Base-by-base conservation (phyloP, 1,284 basidiomycete species). In the Fomitopsis schrenkii region DNA sequence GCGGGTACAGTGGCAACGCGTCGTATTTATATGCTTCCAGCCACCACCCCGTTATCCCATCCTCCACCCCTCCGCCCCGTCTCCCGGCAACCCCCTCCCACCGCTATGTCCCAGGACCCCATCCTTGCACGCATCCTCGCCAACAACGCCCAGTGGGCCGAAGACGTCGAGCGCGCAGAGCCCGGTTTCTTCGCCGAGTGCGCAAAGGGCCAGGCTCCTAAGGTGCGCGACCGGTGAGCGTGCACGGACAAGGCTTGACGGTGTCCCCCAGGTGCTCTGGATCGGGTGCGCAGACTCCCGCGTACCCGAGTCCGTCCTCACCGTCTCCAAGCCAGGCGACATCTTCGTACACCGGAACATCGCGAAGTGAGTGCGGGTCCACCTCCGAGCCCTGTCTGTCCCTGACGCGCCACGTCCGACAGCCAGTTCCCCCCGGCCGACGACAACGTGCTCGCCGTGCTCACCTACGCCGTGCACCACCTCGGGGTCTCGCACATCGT, bases 401-500 rank as follows among this genome's bases (percentile, higher is more conserved):
- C 19, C 53, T 55, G 57, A 50, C 55, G 54, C 55, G 42, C 26
- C 22, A 1, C 22, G 22, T 22, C 58, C 60, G 62, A 19, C 70
- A 93, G 91, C 76, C 90, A 95, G 80, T 88, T 95, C 77, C 89
- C 88, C 66, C 77, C 80, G 1, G 77, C 89, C 63, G 96, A 98
- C 74, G 85, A 87, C 68, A 94, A 86, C 66, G 87, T 87, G 1
- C 79, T 87, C 55, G 84, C 94, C 1, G 91, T 94, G 1, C 82
- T 98, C 63, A 81, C 86, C 8, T 98, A 91, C 74, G 95, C 93
- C 8, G 81, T 98, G 44, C 82, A 85, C 65, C 79, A 83, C 66
- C 80, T 97, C 61, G 89, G 91, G 60, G 90, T 96, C 46, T 82
- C 92, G 74, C 91, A 98, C 77, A 84, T 95, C 64, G 80, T 93